Base-by-base conservation (phyloP, 2,329 filamentous ascomycete species). In the Fusarium solani-melongenae region DNA sequence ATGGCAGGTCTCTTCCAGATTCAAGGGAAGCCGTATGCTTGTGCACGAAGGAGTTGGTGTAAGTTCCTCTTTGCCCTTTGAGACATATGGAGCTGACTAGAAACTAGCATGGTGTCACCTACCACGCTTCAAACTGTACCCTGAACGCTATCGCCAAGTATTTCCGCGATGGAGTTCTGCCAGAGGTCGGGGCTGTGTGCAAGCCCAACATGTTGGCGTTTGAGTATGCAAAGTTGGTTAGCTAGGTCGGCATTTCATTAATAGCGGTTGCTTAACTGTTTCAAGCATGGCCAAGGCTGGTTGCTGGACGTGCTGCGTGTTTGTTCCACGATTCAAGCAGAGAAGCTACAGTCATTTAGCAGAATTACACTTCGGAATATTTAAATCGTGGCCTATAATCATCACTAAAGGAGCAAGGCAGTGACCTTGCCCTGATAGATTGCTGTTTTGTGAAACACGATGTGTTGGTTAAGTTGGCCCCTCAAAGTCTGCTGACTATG, bases 41-140 rank as follows among this genome's bases (percentile, higher is more conserved):
- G 58, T 77, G 0, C 72, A 77, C 8, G 73, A 71, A n/a, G 75
- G 75, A 2, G 60, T 73, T 12, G 75, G 75, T 0, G 75, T 77
- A 66, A 72, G 75, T 69, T 27, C 12, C 36, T 8, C 29, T 10
- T 9, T 44, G 20, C 15, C 7, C 5, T 38, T 36, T 3, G 22
- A 20, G 22, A 49, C 7, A 6, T 8, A 3, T 5, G 4, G 1
- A 7, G 17, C 68, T 74, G 17, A 74, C 17, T 2, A 22, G 6
- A 8, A 12, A 22, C 27, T 17, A 74, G 71, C 71, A 74, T 3
- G 71, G 71, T 12, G 64, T 74, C 2, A 74, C 71, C 1, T 62
- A 62, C 1, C 71, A 74, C 15, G 58, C 68, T 2, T 74, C 71
- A 0, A 66, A 66, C 11, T 74, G 71, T 2, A 73, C 66, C 6